These are phyloP conservation scores for Helminthosporium solani DNA, from an alignment of 2,329 filamentous ascomycete genomes.

Conservation along the genomic window DNA sequence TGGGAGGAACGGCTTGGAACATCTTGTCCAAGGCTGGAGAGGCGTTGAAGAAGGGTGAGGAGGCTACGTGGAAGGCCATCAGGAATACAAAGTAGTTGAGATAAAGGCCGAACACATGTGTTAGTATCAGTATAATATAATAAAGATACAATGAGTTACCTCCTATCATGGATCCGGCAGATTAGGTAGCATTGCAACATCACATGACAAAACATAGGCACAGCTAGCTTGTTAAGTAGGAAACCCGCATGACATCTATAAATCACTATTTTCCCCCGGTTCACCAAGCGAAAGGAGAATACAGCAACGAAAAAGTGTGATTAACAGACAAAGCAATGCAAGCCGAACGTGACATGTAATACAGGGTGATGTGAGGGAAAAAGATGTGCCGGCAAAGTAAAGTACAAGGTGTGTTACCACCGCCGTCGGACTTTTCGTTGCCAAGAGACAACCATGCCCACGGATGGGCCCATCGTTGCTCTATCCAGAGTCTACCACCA, in stretches of 20 bases:
- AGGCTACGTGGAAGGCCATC: conserved; percentile 39
- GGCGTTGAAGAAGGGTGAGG: conserved; percentile 38
- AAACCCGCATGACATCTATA: conserved; percentile 41
- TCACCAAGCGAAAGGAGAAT: conserved; percentile 40
- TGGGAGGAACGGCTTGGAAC: conserved; percentile 38
- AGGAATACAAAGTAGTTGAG: conserved; percentile 24
- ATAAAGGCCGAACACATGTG: no score
- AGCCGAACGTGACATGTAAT: conserved; percentile 42
- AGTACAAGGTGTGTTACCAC: conserved; percentile 46
- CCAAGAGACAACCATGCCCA: conserved; percentile 45
- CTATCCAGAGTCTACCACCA: conserved; percentile 39
- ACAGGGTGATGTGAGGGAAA: conserved; percentile 33
- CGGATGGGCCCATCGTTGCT: conserved; percentile 37
- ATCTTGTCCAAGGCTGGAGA: conserved; percentile 39
- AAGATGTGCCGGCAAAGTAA: conserved; percentile 43
- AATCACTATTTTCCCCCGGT: conserved; percentile 40
- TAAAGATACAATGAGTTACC: neutral
- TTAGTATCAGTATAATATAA: neutral
- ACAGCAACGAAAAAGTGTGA: conserved; percentile 36
- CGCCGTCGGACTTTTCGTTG: conserved; percentile 44
- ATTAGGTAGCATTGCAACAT: neutral
- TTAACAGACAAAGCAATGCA: conserved; percentile 42
- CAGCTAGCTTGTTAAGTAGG: conserved; percentile 16
- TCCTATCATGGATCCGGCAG: neutral
- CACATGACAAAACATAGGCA: conserved; percentile 4